Base-by-base conservation (phyloP, 495 filamentous ascomycete genomes). In the Penicillium mononematosum region DNA sequence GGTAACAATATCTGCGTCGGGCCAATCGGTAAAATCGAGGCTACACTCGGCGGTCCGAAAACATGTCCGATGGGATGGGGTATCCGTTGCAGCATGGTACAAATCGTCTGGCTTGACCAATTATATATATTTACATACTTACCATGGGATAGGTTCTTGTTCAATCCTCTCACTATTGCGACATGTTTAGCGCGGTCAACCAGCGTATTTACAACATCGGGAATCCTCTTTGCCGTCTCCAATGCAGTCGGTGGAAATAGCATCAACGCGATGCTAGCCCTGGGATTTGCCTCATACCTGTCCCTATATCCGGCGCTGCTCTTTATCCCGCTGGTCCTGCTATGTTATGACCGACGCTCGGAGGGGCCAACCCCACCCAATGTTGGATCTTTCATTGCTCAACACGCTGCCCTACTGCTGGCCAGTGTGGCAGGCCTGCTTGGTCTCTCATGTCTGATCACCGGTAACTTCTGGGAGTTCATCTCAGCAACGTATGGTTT, bases 151-250 rank as follows among this genome's bases (percentile, higher is more conserved):
- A 92, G 89, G 68, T 96, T 90, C 63, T 81, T 98, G 10, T 92
- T 98, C 74, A 97, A 95, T 72, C 94, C 94, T 2, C 95, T 96
- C 69, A 96, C 93, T 2, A 85, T 98, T 59, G 87, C 91, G 48
- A 92, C 91, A 22, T 97, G 92, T 71, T 80, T 98, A 53, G 94
- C 87, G n/a, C 86, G 94, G 5, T 87, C 94, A 7, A 98, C 93
- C 0, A 90, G 84, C 58, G 88, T 95, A 42, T 95, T 98, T 66
- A 96, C 92, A 0, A 93, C 91, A 20, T 88, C 87, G 58, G 91
- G 89, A 51, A 89, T 96, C 55, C 84, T 97, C 34, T 85, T 88
- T 58, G 89, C 92, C 43, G 81, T 96, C 32, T 85, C 90, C 12
- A 90, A 88, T 63, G 94, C 94, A 22, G 85, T 91, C n/a, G 70